A percentile compares a stretch with the other conserved stretches of the same genome.
These are phyloP conservation scores for Leishmania major DNA, from an alignment of 208 protist genomes.

Conservation along the genomic window DNA sequence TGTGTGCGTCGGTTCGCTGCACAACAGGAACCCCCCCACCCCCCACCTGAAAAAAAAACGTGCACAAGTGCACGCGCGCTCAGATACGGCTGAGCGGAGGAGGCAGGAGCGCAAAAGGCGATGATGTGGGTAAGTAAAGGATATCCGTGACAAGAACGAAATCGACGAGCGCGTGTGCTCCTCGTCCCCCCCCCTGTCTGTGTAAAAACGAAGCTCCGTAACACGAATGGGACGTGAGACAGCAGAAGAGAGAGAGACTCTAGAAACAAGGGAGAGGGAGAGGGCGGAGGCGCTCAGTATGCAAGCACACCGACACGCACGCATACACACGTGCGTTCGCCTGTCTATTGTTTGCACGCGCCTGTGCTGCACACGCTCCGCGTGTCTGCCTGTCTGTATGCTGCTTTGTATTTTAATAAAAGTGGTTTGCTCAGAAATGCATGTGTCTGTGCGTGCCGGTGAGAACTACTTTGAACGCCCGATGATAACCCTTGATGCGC, in stretches of 20 bases:
- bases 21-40: not conserved
- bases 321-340: not conserved
- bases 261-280: not conserved
- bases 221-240: not conserved
- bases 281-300: not conserved
- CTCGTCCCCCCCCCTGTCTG: not conserved
- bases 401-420: too few species aligned
- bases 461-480: not conserved
- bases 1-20: not conserved
- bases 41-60: not conserved
- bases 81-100: not conserved
- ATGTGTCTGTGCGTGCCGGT: not conserved
- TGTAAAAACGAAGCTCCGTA: not conserved
- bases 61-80: not conserved
- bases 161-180: not conserved
- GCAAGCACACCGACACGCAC: not conserved
- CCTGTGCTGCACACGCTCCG: not conserved
- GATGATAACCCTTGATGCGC: not conserved
- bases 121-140: not conserved
- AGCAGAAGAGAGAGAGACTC: not conserved
- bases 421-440: too few species aligned
- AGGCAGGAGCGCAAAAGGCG: not conserved
- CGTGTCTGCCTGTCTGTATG: not conserved
- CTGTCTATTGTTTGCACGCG: not conserved
- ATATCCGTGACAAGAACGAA: not conserved